These are phyloP conservation scores for Pyrus bretschneideri DNA, from an alignment of 306 rosid genomes.

Conservation along the genomic window DNA sequence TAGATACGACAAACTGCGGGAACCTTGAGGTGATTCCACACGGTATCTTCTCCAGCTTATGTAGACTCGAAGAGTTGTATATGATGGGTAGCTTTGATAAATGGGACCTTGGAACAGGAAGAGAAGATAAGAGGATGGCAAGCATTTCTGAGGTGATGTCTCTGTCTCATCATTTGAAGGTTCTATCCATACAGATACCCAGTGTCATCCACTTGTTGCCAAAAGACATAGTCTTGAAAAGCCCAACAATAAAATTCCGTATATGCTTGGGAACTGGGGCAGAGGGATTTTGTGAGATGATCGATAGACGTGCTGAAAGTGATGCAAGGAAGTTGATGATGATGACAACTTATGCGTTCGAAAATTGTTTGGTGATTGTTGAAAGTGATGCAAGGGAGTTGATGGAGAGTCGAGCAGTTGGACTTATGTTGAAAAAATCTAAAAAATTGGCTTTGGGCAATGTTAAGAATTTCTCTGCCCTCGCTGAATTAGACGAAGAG, in stretches of 20 bases:
- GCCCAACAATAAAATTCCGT: background rate
- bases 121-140: background rate
- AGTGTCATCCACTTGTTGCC: background rate
- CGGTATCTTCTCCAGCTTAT: background rate
- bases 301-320: no score
- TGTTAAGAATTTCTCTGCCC: background rate
- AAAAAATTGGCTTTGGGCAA: rapidly evolving
- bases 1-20: rapidly evolving
- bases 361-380: rapidly evolving
- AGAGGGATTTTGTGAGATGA: no score
- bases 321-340: no score
- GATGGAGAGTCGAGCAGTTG: background rate
- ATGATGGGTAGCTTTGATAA: rapidly evolving
- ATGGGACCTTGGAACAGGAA: background rate
- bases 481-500: background rate
- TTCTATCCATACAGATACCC: rapidly evolving
- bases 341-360: background rate
- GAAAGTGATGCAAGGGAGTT: rapidly evolving
- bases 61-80: background rate
- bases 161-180: background rate
- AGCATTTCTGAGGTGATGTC: background rate
- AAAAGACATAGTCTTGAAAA: background rate
- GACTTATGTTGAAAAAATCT: background rate
- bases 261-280: no score
- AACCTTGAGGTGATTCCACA: background rate